Evolutionary conservation across 768 basidiomycete species (phyloP), one percentile per base, ranked within the genome.

Genomic region (Leccinum pellstonianum): DNA sequence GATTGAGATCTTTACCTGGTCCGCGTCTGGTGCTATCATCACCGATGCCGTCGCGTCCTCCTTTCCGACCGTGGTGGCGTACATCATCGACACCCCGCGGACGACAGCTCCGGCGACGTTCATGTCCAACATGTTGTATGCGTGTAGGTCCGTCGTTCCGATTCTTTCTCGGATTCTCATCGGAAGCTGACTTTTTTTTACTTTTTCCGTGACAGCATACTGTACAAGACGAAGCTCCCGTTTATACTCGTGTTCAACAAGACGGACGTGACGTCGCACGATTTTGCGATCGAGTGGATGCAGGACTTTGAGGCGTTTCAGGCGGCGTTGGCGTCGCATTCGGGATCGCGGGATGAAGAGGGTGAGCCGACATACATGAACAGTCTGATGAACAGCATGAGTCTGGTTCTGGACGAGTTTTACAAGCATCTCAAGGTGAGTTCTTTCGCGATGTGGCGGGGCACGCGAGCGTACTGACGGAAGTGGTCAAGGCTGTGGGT

Each of bases 1-100:
- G 76, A 99, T 99, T 68, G 97, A 99, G 76, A 99, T 98, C 64
- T 99, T 99, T 72, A 99, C 97, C 53, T 99, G 97, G 97, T 98
- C 95, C 0, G 97, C 97, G 2, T 98, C 95, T 50, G 97, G 97
- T 5, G 89, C 96, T 11, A 99, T 99, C 69, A 98, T 99, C 67
- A 99, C 97, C 46, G 95, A 98, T 70, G 93, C 97, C 17, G 81
- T 99, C 46, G 97, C 97, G 1, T 91, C 93, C 3, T 86, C 95
- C 0, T 79, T 98, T 58, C 97, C 97, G 5, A 89, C 97, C 2
- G 93, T 96, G 35, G 87, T 99, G 37, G 97, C 97, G 15, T 99
- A 98, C 70, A 84, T 99, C 61, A 93, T 99, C 65, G 97, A 99
- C 74, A 99, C 97, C 4, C 97, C 97, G 21, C 82, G 97, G 62